These are phyloP conservation scores for Cadophora luteo-olivacea DNA, from an alignment of 2,329 filamentous ascomycete species.

Conservation along the genomic window DNA sequence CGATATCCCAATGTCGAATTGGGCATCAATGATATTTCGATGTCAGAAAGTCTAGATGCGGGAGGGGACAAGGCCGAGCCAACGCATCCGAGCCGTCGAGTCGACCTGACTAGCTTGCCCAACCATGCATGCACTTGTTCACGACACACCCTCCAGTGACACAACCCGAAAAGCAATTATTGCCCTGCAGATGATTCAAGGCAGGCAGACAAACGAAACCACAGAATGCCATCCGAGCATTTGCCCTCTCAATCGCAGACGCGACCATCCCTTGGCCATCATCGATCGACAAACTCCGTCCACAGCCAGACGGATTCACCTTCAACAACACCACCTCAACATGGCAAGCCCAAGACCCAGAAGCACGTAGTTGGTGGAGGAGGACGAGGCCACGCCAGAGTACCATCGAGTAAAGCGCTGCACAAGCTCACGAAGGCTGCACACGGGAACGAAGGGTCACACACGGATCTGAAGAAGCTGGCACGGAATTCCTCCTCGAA, in stretches of 20 bases:
- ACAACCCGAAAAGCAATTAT: conserved; percentile 16
- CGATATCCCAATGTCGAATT: background rate
- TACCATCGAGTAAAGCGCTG: conserved; percentile 42
- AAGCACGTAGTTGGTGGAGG: conserved; percentile 43
- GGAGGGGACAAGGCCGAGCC: conserved; percentile 4
- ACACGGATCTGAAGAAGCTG: conserved; percentile 41
- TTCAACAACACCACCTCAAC: conserved; percentile 39
- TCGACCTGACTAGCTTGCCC: conserved; percentile 17
- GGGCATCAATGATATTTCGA: background rate
- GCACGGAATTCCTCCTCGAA: conserved; percentile 40
- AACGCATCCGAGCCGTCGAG: conserved; percentile 15
- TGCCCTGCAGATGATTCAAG: conserved; percentile 34
- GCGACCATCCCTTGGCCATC: conserved; percentile 31
- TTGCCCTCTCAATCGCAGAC: conserved; percentile 33
- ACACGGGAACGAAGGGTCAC: conserved; percentile 38
- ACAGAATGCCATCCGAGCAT: conserved; percentile 39
- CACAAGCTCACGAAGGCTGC: conserved; percentile 40
- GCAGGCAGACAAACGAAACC: conserved; percentile 30
- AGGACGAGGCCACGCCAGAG: conserved; percentile 37
- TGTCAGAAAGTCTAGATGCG: background rate
- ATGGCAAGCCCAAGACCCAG: conserved; percentile 39
- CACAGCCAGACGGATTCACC: conserved; percentile 37
- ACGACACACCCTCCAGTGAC: conserved; percentile 14
- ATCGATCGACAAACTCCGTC: conserved; percentile 38
- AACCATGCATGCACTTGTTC: conserved; percentile 11